phyloP scores from a whole-genome alignment of 106 monocot genomes.

The Hemerocallis citrina region DNA sequence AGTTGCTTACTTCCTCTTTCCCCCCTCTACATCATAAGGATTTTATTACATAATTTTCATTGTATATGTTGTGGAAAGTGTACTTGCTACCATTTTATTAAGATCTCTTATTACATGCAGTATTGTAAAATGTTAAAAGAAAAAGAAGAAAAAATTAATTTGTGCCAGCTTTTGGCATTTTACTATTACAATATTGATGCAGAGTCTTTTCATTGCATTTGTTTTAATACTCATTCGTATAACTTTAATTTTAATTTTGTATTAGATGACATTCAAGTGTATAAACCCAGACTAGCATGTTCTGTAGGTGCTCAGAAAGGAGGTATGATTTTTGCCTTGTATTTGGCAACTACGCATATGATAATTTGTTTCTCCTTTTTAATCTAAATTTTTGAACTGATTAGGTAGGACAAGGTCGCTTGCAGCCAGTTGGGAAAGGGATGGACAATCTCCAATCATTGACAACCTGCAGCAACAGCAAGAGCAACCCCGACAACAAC shows the following conservation, averaged over 20 bases:
- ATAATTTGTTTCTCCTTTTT: neutral
- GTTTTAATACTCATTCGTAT: neutral
- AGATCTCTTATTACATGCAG: too few relatives aligned
- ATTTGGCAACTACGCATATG: neutral
- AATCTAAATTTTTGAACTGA: slow-evolving; percentile 2
- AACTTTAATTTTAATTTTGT: slow-evolving; percentile 1
- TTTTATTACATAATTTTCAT: too few relatives aligned
- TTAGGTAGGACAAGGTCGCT: slow-evolving; percentile 28
- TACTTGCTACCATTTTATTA: too few relatives aligned
- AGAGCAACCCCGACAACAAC: too few relatives aligned
- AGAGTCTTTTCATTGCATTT: too few relatives aligned
- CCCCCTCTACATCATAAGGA: too few relatives aligned
- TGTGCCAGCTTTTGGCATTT: too few relatives aligned
- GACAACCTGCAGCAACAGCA: slow-evolving; percentile 24
- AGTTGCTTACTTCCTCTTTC: too few relatives aligned
- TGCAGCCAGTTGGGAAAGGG: slow-evolving; percentile 30
- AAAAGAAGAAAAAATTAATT: too few relatives aligned
- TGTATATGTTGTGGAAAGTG: too few relatives aligned
- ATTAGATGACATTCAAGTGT: slow-evolving; percentile 25
- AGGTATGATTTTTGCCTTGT: slow-evolving; percentile 12
- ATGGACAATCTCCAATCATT: slow-evolving; percentile 10
- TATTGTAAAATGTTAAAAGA: too few relatives aligned
- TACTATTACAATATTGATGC: too few relatives aligned
- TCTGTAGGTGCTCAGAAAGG: slow-evolving; percentile 23
- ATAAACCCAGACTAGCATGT: slow-evolving; percentile 17